A percentile compares a stretch with the other conserved stretches of the same genome.
phyloP scores from a whole-genome alignment of 208 protist species.

The Trypanosoma vivax region DNA sequence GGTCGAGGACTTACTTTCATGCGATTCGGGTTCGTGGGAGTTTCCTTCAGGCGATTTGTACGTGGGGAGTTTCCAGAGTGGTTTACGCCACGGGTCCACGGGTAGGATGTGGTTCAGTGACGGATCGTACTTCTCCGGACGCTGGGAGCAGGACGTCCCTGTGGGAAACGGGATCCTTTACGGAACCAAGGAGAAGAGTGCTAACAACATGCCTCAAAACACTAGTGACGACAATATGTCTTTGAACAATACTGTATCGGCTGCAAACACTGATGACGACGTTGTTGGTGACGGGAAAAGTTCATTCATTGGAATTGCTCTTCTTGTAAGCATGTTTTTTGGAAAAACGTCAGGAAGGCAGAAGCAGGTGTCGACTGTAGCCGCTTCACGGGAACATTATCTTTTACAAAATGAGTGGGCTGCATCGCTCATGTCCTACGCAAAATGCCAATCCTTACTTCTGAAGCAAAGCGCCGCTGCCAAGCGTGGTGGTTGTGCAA shows the following conservation, averaged over 20 bases:
- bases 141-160: slow-evolving; percentile 53
- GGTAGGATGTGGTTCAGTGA: slow-evolving; percentile 56
- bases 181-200: slow-evolving; percentile 37
- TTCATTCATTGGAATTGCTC: too few relatives aligned
- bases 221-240: not conserved
- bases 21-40: slow-evolving; percentile 47
- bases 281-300: too few relatives aligned
- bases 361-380: not conserved
- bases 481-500: not conserved
- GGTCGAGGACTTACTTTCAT: slow-evolving; percentile 52
- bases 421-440: not conserved
- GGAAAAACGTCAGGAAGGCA: slow-evolving; percentile 1
- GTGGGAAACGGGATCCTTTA: slow-evolving; percentile 53
- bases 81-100: slow-evolving; percentile 21
- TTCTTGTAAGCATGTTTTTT: slow-evolving; percentile 13
- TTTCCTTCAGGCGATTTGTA: slow-evolving; percentile 77
- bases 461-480: not conserved
- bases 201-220: slow-evolving; percentile 27
- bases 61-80: slow-evolving; percentile 50
- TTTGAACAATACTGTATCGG: too few relatives aligned
- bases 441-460: slow-evolving; percentile 10
- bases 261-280: too few relatives aligned
- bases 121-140: slow-evolving; percentile 61
- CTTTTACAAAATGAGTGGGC: slow-evolving; percentile 19
- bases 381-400: slow-evolving; percentile 19